Percentiles rank a stretch among this genome's conserved stretches.
Conservation (phyloP, 148 eudicot genomes). For the Suaeda aralocaspica region DNA sequence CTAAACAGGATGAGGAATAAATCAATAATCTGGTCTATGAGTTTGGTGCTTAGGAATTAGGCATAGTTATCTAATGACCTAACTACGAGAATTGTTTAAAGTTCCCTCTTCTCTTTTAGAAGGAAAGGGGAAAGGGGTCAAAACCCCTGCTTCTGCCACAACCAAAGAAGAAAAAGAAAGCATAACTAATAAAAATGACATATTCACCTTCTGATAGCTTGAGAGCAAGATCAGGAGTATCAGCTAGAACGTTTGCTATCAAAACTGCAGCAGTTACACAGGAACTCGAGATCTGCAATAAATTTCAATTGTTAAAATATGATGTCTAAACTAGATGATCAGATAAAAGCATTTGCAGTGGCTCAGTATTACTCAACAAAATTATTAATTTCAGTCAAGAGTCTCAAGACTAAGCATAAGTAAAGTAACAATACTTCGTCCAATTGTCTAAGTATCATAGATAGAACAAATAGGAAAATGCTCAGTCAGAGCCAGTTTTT, state of each 20-base stretch:
- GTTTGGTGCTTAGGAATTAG: no score
- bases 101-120: no score
- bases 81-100: no score
- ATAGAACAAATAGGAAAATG: neutral
- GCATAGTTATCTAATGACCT: no score
- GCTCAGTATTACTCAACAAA: no score
- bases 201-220: conserved; percentile 67
- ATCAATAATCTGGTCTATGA: no score
- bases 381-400: no score
- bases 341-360: neutral
- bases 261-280: conserved; percentile 86
- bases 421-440: no score
- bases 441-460: no score
- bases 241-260: conserved; percentile 78
- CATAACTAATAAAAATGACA: neutral
- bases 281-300: conserved; percentile 69
- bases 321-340: neutral
- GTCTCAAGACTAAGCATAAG: no score
- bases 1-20: no score
- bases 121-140: no score
- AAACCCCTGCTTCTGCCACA: neutral
- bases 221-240: conserved; percentile 48
- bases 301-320: neutral
- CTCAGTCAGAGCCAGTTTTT: neutral
- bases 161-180: neutral